A percentile compares a stretch with the other conserved stretches of the same genome.
phyloP scores from a whole-genome alignment of 345 rosid genomes.

The Hibiscus trionum region DNA sequence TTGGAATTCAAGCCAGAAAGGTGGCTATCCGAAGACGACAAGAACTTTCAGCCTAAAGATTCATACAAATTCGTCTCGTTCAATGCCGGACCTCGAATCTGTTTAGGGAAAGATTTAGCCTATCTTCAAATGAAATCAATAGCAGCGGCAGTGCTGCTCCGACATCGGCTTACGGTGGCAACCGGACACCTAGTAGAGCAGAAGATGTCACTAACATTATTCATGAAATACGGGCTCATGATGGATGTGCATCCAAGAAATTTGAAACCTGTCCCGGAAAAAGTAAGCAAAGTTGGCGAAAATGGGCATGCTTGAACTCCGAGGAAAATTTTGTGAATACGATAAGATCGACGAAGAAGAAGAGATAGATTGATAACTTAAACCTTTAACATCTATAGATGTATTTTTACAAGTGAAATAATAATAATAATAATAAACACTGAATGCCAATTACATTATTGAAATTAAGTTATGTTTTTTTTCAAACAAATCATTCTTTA shows the following conservation, averaged over 20 bases:
- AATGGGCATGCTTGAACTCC: neutral
- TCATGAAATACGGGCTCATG: conserved; percentile 63
- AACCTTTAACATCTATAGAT: no score
- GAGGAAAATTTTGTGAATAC: neutral
- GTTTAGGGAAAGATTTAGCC: conserved; percentile 60
- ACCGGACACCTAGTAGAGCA: conserved; percentile 67
- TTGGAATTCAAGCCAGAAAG: conserved; percentile 61
- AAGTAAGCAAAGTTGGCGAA: conserved; percentile 1
- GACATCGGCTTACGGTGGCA: conserved; percentile 43
- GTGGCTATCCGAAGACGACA: conserved; percentile 40
- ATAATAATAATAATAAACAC: no score
- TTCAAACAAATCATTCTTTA: no score
- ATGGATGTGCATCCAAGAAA: conserved; percentile 45
- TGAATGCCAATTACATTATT: no score
- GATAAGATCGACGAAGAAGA: neutral
- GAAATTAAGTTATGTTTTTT: no score
- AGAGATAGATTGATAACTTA: no score
- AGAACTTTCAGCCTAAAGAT: conserved; percentile 19
- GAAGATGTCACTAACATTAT: conserved; percentile 68
- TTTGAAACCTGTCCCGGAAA: conserved; percentile 23
- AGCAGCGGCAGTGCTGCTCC: conserved; percentile 48
- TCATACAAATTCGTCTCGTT: conserved; percentile 59
- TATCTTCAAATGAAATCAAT: conserved; percentile 72
- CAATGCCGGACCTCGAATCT: conserved; percentile 64
- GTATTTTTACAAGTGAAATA: no score